These are phyloP conservation scores for Microcyclospora pomicola DNA, from an alignment of 2,329 filamentous ascomycete genomes.

Conservation along the genomic window DNA sequence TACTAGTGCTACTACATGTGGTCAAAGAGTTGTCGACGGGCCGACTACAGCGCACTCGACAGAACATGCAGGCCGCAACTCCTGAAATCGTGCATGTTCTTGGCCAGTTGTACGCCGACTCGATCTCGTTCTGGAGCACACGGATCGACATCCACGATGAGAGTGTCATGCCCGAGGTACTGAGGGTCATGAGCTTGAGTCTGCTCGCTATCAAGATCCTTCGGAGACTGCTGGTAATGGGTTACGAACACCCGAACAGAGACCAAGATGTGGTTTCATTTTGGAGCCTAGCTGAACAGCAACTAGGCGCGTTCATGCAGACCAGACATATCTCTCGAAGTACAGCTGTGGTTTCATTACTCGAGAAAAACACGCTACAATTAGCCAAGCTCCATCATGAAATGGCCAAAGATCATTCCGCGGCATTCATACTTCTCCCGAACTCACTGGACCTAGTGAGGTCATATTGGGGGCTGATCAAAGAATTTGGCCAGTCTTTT, in stretches of 20 bases:
- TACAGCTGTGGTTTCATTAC: slow-evolving; percentile 23
- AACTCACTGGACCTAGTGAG: slow-evolving; percentile 63
- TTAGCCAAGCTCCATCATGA: slow-evolving; percentile 83
- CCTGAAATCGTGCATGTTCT: slow-evolving; percentile 76
- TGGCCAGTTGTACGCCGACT: slow-evolving; percentile 59
- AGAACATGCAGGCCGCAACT: slow-evolving; percentile 61
- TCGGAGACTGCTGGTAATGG: slow-evolving; percentile 62
- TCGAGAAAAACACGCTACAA: slow-evolving; percentile 81
- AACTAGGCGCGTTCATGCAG: slow-evolving; percentile 61
- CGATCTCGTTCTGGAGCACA: slow-evolving; percentile 51
- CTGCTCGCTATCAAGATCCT: slow-evolving; percentile 66
- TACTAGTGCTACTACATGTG: slow-evolving; percentile 69
- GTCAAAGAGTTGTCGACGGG: slow-evolving; percentile 84
- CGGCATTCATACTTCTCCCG: slow-evolving; percentile 70
- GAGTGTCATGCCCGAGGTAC: slow-evolving; percentile 27
- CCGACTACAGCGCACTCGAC: slow-evolving; percentile 58
- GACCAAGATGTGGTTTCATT: slow-evolving; percentile 62
- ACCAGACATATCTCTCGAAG: slow-evolving; percentile 1
- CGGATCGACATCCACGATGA: slow-evolving; percentile 37
- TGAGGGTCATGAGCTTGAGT: slow-evolving; percentile 60
- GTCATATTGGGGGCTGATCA: slow-evolving; percentile 74
- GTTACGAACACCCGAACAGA: slow-evolving; percentile 74
- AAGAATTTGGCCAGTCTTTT: slow-evolving; percentile 62
- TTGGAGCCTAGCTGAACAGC: slow-evolving; percentile 64
- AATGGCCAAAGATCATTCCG: slow-evolving; percentile 66